Evolutionary conservation across 176 grass and related monocot genomes (phyloP), one percentile per base, ranked within the genome.

Genomic region (Oryza glumipatula): DNA sequence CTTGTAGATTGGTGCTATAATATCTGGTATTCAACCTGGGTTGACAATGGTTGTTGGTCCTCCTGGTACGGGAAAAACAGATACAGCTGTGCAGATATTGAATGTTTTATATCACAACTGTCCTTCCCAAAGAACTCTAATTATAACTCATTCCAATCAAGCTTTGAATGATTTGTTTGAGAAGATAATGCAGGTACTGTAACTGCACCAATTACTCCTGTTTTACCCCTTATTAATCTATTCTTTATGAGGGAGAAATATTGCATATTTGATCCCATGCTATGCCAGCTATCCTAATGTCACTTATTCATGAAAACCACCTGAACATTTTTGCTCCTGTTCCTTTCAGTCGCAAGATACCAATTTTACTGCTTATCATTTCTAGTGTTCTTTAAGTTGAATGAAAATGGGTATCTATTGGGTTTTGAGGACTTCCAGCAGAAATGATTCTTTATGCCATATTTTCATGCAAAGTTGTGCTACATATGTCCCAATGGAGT

Each of bases 51-150:
- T 96, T 92, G 96, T 99, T 89, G 96, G 96, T 79, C 96, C 93
- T 83, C 96, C 96, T 87, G 96, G 96, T 89, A 96, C 96, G 32
- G 96, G 96, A 49, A 99, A 99, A 83, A 99, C 96, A 35, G 96
- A 99, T 88, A 99, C 96, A 76, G 96, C 96, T 58, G 96, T 99
- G 83, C 96, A 99, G 80, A 96, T 99, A 89, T 90, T 99, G 68
- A 98, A 98, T 85, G 96, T 96, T 85, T 89, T 99, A 23, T 99
- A 99, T 92, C 96, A 99, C 63, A 99, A 99, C 83, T 99, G 93
- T 56, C 96, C 96, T 81, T 99, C 93, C 60, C 96, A 99, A 83
- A 94, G 96, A 87, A 96, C 96, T 26, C 88, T 99, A 30, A 99
- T 99, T 83, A 99, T 99, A 68, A 99, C 96, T 48, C 96, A 99